Conservation (phyloP, 208 protist genomes). For the Trypanosoma melophagium region DNA sequence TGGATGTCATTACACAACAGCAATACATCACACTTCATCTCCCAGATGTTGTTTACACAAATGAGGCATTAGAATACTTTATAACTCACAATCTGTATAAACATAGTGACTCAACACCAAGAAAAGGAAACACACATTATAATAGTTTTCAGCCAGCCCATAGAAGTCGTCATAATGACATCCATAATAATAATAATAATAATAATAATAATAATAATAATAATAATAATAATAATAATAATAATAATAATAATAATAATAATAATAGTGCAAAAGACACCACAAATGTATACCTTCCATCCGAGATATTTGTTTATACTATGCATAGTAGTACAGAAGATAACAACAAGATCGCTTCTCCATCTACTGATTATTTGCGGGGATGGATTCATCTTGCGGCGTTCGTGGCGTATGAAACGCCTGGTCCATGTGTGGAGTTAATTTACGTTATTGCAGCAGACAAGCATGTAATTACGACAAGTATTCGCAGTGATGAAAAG, state of each 20-base stretch:
- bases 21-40: conserved; percentile 2
- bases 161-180: too few species aligned
- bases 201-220: conserved; percentile 9
- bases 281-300: neutral
- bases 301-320: conserved; percentile 20
- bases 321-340: conserved; percentile 30
- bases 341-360: neutral
- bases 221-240: neutral
- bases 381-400: conserved; percentile 30
- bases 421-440: conserved; percentile 11
- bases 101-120: neutral
- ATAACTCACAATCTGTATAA: neutral
- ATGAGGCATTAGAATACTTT: conserved; percentile 18
- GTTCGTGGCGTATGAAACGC: conserved; percentile 33
- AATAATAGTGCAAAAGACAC: neutral
- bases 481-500: conserved; percentile 8
- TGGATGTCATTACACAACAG: conserved; percentile 29
- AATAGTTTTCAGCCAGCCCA: too few species aligned
- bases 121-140: too few species aligned
- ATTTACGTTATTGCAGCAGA: conserved; percentile 14
- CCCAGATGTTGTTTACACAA: neutral
- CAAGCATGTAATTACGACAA: neutral
- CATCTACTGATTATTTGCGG: conserved; percentile 8
- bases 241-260: neutral
- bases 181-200: too few species aligned